A percentile compares a stretch with the other conserved stretches of the same genome.
These are phyloP conservation scores for Didymosphaeria variabile DNA, from an alignment of 2,329 filamentous ascomycete species.

Conservation along the genomic window DNA sequence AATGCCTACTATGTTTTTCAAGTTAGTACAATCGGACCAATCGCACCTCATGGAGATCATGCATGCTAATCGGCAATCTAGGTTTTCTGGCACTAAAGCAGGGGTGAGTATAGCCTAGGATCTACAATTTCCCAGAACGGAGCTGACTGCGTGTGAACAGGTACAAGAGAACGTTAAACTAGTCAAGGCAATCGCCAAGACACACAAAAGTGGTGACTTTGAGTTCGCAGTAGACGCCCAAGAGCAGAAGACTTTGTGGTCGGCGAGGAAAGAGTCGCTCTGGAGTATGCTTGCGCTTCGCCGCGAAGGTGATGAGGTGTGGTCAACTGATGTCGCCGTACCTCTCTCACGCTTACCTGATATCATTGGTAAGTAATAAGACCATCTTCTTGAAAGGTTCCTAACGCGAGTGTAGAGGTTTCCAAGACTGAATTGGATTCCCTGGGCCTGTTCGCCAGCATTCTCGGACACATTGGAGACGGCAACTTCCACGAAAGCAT, in stretches of 20 bases:
- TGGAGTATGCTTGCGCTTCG: constrained; percentile 69
- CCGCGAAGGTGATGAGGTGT: constrained; percentile 65
- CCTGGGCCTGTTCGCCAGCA: constrained; percentile 84
- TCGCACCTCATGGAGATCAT: constrained; percentile 13
- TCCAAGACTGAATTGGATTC: constrained; percentile 91
- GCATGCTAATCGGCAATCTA: constrained; percentile 37
- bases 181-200: constrained; percentile 73
- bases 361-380: constrained; percentile 60
- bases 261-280: constrained; percentile 67
- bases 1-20: constrained; percentile 82
- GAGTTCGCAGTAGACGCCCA: constrained; percentile 64
- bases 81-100: constrained; percentile 77
- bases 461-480: constrained; percentile 90
- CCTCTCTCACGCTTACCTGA: constrained; percentile 69
- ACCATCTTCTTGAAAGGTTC: background rate
- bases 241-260: constrained; percentile 67
- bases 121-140: constrained; percentile 29
- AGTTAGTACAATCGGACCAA: constrained; percentile 56
- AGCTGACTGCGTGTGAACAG: constrained; percentile 42
- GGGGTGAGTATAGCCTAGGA: constrained; percentile 53
- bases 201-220: constrained; percentile 64
- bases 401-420: constrained; percentile 65
- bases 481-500: constrained; percentile 96
- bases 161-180: constrained; percentile 78
- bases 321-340: constrained; percentile 70